Evolutionary conservation across 139 green algal genomes (phyloP).

Genomic region (Pseudopediastrum boryanum): DNA sequence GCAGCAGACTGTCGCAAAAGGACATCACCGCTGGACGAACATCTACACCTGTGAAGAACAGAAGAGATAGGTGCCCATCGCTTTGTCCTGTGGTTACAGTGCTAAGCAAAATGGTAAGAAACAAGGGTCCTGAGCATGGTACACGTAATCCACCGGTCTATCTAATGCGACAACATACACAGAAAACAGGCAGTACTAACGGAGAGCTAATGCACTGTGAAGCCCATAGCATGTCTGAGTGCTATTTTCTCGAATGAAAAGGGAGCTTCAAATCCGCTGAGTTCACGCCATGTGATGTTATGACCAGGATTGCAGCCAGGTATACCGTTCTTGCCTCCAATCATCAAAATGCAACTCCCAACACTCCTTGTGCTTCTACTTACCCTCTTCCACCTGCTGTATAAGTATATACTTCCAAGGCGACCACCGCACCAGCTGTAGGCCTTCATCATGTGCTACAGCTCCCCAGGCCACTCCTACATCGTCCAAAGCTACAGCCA

Average conservation of each 20-base stretch:
- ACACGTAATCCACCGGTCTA: no score
- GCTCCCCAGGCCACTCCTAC: slow-evolving; percentile 1
- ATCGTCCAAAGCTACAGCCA: slow-evolving; percentile 6
- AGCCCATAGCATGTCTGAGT: background rate
- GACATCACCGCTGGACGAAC: no score
- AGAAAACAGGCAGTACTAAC: no score
- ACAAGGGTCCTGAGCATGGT: no score
- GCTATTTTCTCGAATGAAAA: background rate
- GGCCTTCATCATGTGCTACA: slow-evolving; percentile 26
- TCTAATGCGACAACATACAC: no score
- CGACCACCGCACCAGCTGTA: slow-evolving; percentile 25
- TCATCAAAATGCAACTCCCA: background rate
- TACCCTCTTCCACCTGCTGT: slow-evolving; percentile 16
- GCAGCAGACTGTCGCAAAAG: no score
- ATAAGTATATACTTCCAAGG: background rate
- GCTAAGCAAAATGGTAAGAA: no score
- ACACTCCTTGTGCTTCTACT: no score
- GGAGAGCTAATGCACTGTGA: no score
- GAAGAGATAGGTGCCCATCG: no score
- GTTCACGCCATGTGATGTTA: background rate
- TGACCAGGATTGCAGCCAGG: background rate
- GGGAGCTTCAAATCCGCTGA: background rate
- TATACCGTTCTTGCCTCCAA: background rate
- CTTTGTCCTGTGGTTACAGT: no score
- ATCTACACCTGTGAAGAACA: no score